A percentile compares a stretch with the other conserved stretches of the same genome.
These are phyloP conservation scores for Sphaerulina vaccinii DNA, from an alignment of 2,329 filamentous ascomycete species.

Conservation along the genomic window DNA sequence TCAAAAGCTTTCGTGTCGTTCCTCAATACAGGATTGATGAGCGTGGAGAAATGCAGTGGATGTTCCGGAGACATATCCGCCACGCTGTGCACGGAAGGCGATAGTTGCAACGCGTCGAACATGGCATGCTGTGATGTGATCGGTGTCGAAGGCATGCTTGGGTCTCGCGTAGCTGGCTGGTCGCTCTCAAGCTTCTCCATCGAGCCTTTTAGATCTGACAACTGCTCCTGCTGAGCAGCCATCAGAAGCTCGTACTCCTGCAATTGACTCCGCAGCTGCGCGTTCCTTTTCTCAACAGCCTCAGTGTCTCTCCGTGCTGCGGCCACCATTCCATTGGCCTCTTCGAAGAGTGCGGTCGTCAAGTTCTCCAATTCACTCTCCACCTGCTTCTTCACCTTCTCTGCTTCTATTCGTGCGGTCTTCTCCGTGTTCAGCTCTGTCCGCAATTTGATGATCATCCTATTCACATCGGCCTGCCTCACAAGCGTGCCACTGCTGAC, in stretches of 20 bases:
- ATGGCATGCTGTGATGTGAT: slow-evolving; percentile 58
- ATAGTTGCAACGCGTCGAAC: slow-evolving; percentile 60
- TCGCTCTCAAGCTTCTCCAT: slow-evolving; percentile 80
- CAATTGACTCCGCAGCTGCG: slow-evolving; percentile 81
- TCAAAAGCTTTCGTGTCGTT: slow-evolving; percentile 78
- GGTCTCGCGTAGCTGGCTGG: slow-evolving; percentile 66
- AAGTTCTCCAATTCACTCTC: slow-evolving; percentile 89
- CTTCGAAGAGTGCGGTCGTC: slow-evolving; percentile 91
- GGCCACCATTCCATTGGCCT: slow-evolving; percentile 97
- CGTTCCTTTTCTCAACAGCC: slow-evolving; percentile 72
- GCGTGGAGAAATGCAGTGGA: slow-evolving; percentile 73
- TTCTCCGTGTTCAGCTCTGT: slow-evolving; percentile 45
- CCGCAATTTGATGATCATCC: slow-evolving; percentile 43
- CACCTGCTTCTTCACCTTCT: slow-evolving; percentile 76
- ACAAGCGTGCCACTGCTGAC: slow-evolving; percentile 74
- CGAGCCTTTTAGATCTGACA: slow-evolving; percentile 84
- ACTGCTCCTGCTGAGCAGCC: slow-evolving; percentile 86
- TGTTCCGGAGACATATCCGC: slow-evolving; percentile 61
- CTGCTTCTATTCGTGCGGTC: slow-evolving; percentile 43
- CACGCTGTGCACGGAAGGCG: slow-evolving; percentile 48
- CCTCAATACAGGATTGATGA: slow-evolving; percentile 79
- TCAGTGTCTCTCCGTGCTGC: slow-evolving; percentile 83
- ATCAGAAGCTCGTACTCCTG: slow-evolving; percentile 83
- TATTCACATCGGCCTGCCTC: slow-evolving; percentile 69
- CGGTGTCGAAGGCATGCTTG: slow-evolving; percentile 75